Base-by-base conservation (phyloP, 345 rosid genomes). In the Erucastrum elatum region DNA sequence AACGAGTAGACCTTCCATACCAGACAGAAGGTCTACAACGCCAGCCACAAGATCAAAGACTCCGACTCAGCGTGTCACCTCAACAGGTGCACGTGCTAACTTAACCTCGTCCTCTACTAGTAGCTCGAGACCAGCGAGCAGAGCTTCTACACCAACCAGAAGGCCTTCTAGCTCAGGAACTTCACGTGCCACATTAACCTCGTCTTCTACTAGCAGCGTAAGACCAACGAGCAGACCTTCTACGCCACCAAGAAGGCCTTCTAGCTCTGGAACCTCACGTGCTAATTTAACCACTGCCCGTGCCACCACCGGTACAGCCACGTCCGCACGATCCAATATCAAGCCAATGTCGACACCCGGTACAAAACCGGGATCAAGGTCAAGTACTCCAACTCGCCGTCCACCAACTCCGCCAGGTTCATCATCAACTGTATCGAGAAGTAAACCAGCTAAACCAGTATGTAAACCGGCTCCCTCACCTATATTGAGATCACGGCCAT, bases 371-470 rank as follows among this genome's bases (percentile, higher is more conserved):
- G 74, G 75, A 1, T 65, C 88, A 75, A 85, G 93, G 71, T 80
- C 91, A 70, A 82, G 75, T 56, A 90, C 96, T 16, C 94, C 91
- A 56, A 84, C 88, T n/a, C 81, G 84, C 21, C 82, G 86, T 34
- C 82, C 89, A 44, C 73, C 90, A 62, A 85, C 86, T n/a, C 86
- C 82, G 5, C 80, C 87, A 15, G 74, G 74, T 21, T 21, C 21
- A 76, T 62, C 75, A 68, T 53, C 70, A 16, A 74, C 39, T 31
- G 8, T 46, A 44, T 46, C 4, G 64, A 67, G 66, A 29, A 68
- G 17, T 73, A 73, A 72, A 33, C 74, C 64, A 66, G 15, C 61
- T 68, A 72, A 61, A 49, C 67, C 76, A 7, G 39, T 31, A 21
- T 30, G 26, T 30, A 70, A 34, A 68, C 69, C 69, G 51, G 37